Conservation (phyloP, 1,139 yeast genomes). For the Fermentozyma sake region DNA sequence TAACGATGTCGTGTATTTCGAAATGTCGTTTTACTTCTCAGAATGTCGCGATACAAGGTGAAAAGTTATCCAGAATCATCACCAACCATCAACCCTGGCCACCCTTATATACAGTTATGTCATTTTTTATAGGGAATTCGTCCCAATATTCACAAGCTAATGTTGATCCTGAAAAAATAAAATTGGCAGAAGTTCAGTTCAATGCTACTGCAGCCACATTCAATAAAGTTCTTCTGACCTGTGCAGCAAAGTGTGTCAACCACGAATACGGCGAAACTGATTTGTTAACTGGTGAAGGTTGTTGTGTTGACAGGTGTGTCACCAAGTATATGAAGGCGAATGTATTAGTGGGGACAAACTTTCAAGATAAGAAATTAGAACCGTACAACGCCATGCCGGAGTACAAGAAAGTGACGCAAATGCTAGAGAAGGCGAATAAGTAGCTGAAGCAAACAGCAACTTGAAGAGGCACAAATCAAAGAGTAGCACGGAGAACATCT, state of each 20-base stretch:
- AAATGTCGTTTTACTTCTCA: too few relatives aligned
- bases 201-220: conserved; percentile 69
- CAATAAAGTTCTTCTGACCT: conserved; percentile 51
- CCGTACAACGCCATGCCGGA: conserved; percentile 37
- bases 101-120: conserved; percentile 42
- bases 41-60: too few relatives aligned
- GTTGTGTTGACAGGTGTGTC: conserved; percentile 77
- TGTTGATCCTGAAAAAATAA: conserved; percentile 63
- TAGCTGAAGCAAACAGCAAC: too few relatives aligned
- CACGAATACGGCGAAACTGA: conserved; percentile 76
- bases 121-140: conserved; percentile 50
- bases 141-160: conserved; percentile 40
- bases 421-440: conserved; percentile 4
- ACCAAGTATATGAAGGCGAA: conserved; percentile 68
- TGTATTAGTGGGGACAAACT: conserved; percentile 49
- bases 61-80: too few relatives aligned
- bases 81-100: neutral
- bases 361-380: conserved; percentile 28
- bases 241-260: conserved; percentile 70
- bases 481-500: too few relatives aligned
- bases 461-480: neutral
- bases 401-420: conserved; percentile 24
- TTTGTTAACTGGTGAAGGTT: conserved; percentile 68
- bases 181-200: conserved; percentile 71
- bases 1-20: too few relatives aligned